A percentile compares a stretch with the other conserved stretches of the same genome.
Conservation (phyloP, 2,329 filamentous ascomycete genomes). For the Aureobasidium leucospermi region DNA sequence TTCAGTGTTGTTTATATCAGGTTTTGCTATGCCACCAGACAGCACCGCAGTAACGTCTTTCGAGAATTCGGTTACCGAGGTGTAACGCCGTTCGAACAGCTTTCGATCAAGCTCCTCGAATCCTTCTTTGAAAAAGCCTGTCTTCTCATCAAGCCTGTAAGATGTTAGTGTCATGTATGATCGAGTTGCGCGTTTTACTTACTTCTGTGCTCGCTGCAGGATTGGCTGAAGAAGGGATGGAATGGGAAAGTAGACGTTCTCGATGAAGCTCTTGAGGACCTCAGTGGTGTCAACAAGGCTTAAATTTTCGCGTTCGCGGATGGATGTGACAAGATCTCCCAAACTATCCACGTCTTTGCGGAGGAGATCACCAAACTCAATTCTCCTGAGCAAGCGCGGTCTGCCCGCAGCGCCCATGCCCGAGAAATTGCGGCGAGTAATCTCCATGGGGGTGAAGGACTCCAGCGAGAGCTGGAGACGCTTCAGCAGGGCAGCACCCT, state of each 20-base stretch:
- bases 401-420: conserved; percentile 83
- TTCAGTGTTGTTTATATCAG: conserved; percentile 24
- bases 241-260: conserved; percentile 88
- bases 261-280: conserved; percentile 70
- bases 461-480: conserved; percentile 91
- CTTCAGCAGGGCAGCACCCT: conserved; percentile 87
- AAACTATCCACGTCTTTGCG: conserved; percentile 72
- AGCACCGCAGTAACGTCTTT: conserved; percentile 51
- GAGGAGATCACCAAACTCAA: conserved; percentile 77
- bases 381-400: conserved; percentile 68
- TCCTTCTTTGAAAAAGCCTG: conserved; percentile 46
- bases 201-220: conserved; percentile 73
- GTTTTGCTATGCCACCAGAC: conserved; percentile 44
- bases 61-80: conserved; percentile 54
- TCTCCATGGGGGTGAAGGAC: conserved; percentile 94
- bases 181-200: conserved; percentile 38
- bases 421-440: conserved; percentile 91
- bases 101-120: conserved; percentile 47
- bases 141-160: conserved; percentile 53
- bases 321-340: conserved; percentile 58
- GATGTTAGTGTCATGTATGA: conserved; percentile 29
- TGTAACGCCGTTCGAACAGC: conserved; percentile 51
- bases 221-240: conserved; percentile 68
- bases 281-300: conserved; percentile 63
- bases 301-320: conserved; percentile 67